phyloP scores from a whole-genome alignment of 306 rosid species.

The Quercus agrifolia region DNA sequence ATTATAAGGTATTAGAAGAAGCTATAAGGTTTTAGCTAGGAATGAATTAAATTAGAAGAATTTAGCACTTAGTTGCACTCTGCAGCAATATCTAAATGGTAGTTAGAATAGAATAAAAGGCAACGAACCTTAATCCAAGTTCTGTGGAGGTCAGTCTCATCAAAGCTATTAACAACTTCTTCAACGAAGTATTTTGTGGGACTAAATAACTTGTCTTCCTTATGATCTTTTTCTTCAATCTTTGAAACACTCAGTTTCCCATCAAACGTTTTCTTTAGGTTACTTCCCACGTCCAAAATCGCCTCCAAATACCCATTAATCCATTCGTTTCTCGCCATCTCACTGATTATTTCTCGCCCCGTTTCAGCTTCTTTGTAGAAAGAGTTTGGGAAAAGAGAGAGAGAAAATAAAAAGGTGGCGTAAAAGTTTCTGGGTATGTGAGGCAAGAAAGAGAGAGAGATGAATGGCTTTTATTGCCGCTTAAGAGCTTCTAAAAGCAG shows the following conservation, averaged over 20 bases:
- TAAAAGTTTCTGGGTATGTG: not conserved
- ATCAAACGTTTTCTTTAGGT: conserved; percentile 28
- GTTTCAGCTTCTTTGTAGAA: not conserved
- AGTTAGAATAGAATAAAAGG: not conserved
- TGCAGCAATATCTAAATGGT: not conserved
- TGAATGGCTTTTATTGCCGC: not conserved
- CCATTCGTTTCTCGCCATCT: conserved; percentile 71
- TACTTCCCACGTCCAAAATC: conserved; percentile 65
- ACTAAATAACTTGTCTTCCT: conserved; percentile 47
- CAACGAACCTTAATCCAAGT: conserved; percentile 70
- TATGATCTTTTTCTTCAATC: conserved; percentile 32
- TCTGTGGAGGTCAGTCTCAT: conserved; percentile 72
- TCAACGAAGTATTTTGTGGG: conserved; percentile 75
- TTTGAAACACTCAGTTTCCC: conserved; percentile 30
- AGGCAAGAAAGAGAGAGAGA: not conserved
- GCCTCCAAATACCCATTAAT: conserved; percentile 76
- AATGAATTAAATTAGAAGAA: not conserved
- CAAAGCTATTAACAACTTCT: conserved; percentile 64
- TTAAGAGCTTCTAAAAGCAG: not conserved
- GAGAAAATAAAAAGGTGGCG: not conserved
- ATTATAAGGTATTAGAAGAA: too few species aligned
- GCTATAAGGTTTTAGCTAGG: too few species aligned
- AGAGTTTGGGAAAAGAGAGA: not conserved
- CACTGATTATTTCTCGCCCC: not conserved
- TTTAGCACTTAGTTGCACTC: not conserved